A percentile compares a stretch with the other conserved stretches of the same genome.
phyloP scores from a whole-genome alignment of 2,329 filamentous ascomycete species.

The Raffaelea arxii region DNA sequence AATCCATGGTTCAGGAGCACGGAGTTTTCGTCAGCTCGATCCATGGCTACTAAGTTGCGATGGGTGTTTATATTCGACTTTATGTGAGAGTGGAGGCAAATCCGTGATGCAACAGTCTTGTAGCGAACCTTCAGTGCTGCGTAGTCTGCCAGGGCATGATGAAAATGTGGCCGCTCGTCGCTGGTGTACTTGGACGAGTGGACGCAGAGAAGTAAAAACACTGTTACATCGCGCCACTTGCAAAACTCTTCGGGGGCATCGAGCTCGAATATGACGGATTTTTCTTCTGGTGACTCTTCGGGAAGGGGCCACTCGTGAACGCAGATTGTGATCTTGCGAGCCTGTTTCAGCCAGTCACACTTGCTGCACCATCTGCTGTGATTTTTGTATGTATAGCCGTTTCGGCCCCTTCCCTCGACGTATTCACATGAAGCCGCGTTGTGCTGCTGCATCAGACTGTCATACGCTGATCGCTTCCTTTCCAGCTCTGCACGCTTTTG shows the following conservation, averaged over 20 bases:
- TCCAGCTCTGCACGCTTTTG: neutral
- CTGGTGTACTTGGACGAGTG: neutral
- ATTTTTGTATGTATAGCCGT: neutral
- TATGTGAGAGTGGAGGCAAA: neutral
- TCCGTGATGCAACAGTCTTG: too few species aligned
- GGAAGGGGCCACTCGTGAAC: neutral
- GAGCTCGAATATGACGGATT: neutral
- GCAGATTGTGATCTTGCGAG: neutral
- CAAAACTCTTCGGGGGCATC: neutral
- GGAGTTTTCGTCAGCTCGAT: constrained; percentile 5
- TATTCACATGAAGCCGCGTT: neutral
- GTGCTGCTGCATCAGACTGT: neutral
- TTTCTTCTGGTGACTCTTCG: neutral
- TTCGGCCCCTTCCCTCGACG: neutral
- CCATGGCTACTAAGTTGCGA: neutral
- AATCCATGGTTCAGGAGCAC: constrained; percentile 38
- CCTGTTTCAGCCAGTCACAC: neutral
- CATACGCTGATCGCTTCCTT: neutral
- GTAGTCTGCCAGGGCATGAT: too few species aligned
- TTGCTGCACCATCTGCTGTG: neutral
- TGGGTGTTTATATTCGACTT: neutral
- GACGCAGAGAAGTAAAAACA: neutral
- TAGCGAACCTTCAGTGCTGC: too few species aligned
- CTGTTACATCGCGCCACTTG: neutral
- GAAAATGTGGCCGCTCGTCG: too few species aligned